These are phyloP conservation scores for Suhomyces taliae DNA, from an alignment of 1,139 yeast genomes.

Conservation along the genomic window DNA sequence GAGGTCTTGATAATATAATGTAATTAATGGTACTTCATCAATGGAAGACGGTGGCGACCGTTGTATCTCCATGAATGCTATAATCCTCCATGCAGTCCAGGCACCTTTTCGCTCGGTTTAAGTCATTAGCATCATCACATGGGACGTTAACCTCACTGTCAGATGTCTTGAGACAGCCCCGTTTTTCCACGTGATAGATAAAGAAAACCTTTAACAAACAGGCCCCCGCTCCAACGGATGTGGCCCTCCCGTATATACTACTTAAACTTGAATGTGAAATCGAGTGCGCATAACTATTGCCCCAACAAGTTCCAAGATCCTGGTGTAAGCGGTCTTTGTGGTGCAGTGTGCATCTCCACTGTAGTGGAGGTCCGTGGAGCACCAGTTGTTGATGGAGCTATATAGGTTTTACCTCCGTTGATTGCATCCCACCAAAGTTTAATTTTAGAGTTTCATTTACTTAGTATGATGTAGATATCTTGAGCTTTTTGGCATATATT, in stretches of 20 bases:
- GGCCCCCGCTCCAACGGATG: too few relatives aligned
- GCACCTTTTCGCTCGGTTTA: background rate
- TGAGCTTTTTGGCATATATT: slow-evolving; percentile 22
- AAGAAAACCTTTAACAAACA: too few relatives aligned
- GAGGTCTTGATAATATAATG: too few relatives aligned
- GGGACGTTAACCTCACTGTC: background rate
- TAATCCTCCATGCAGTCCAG: too few relatives aligned
- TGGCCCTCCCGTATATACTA: too few relatives aligned
- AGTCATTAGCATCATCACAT: background rate
- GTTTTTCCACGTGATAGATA: background rate
- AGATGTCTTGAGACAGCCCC: background rate
- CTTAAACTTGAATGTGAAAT: background rate
- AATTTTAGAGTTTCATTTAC: background rate
- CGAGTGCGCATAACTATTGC: background rate
- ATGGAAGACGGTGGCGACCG: too few relatives aligned
- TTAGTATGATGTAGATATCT: slow-evolving; percentile 18
- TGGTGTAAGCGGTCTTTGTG: slow-evolving; percentile 8
- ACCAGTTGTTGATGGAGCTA: slow-evolving; percentile 12
- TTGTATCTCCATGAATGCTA: too few relatives aligned
- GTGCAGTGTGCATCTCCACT: slow-evolving; percentile 4
- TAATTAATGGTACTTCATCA: too few relatives aligned
- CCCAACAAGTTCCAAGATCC: slow-evolving; percentile 8
- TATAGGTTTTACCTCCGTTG: slow-evolving; percentile 21
- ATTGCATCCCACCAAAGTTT: slow-evolving; percentile 27
- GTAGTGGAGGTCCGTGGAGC: background rate